Conservation (phyloP, 306 rosid species). For the Medicago lupulina region DNA sequence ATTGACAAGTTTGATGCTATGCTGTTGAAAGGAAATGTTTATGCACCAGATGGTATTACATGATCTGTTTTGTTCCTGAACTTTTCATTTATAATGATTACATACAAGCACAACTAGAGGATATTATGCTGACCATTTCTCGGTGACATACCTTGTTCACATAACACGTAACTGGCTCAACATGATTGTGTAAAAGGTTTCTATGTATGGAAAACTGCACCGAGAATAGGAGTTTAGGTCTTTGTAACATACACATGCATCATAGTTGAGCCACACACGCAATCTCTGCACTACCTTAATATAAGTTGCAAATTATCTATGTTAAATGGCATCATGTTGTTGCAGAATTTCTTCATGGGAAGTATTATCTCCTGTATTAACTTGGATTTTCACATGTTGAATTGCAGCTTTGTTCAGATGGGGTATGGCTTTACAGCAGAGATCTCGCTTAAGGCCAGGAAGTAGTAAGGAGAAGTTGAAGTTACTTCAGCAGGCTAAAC, state of each 20-base stretch:
- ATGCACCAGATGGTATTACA: constrained; percentile 84
- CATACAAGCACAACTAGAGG: constrained; percentile 31
- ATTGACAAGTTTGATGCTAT: constrained; percentile 95
- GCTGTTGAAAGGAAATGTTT: constrained; percentile 83
- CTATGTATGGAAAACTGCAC: constrained; percentile 13
- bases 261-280: neutral
- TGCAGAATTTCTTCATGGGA: constrained; percentile 7
- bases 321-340: constrained; percentile 22
- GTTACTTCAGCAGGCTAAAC: constrained; percentile 83
- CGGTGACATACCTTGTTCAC: neutral
- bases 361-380: constrained; percentile 7
- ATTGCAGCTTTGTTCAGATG: constrained; percentile 86
- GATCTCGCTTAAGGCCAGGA: constrained; percentile 80
- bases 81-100: constrained; percentile 9
- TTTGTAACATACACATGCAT: constrained; percentile 14
- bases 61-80: constrained; percentile 17
- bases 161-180: constrained; percentile 7
- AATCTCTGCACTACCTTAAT: neutral
- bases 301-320: constrained; percentile 19
- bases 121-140: constrained; percentile 21
- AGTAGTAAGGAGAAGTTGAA: constrained; percentile 86
- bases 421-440: constrained; percentile 87
- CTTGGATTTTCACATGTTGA: constrained; percentile 30
- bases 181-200: constrained; percentile 30
- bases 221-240: constrained; percentile 22